Base-by-base conservation (phyloP, 495 filamentous ascomycete genomes). In the Neohortaea acidophila region DNA sequence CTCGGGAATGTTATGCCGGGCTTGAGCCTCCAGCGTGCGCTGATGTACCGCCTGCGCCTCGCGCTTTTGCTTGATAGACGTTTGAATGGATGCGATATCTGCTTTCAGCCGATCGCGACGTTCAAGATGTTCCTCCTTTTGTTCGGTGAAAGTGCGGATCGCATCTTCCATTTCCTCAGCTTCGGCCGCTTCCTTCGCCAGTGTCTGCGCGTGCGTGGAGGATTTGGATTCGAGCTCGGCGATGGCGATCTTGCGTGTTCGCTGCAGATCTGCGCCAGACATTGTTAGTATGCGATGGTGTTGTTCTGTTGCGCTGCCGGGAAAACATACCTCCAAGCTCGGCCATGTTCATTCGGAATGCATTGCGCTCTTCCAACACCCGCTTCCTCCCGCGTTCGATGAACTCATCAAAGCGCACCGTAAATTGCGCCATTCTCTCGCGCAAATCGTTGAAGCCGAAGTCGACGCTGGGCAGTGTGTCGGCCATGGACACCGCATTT, bases 401-500 rank as follows among this genome's bases (percentile, higher is more conserved):
- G 53, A 94, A 94, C 5, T 76, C 76, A 53, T 96, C 89, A 48
- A 97, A 97, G 40, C 72, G 79, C 8, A 73, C 72, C 0, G 84
- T 96, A 58, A 97, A 97, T 36, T 79, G 79, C 20, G 80, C 74
- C 87, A 97, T 96, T 60, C 84, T 77, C 47, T 84, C 83, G 59
- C 86, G 86, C 43, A 97, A 65, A 44, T 94, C 85, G 42, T 96
- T 87, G 60, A 96, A 96, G 41, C 84, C 84, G 58, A 96, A 94
- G 60, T 89, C 84, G 59, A 94, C 81, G 56, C 65, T 82, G 25
- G 89, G 89, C 7, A 94, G 72, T 10, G 75, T 74, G 58, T 89
- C 83, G 24, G 83, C 82, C 68, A 78, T 75, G 41, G 73, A 72
- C 5, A 70, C 68, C 30, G 64, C 66, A 40, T 67, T 61, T 18